phyloP scores from a whole-genome alignment of 108 stramenopile genomes.

The Heterococcus sp. region DNA sequence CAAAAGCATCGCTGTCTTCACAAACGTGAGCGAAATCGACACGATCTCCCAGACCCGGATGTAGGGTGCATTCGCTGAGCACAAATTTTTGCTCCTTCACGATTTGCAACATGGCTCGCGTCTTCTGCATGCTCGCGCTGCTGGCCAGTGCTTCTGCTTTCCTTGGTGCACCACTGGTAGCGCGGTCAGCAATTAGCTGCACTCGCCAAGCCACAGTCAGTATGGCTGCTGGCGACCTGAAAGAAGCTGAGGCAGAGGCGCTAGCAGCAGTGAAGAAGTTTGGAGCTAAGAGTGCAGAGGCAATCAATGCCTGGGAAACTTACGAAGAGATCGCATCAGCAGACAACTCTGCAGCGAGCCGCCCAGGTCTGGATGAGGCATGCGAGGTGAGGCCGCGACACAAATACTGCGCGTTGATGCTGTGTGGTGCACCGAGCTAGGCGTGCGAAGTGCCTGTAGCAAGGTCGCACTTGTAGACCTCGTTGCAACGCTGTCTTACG shows the following conservation, averaged over 20 bases:
- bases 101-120: neutral
- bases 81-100: too few relatives aligned
- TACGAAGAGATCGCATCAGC: constrained; percentile 41
- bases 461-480: too few relatives aligned
- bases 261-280: constrained; percentile 31
- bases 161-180: constrained; percentile 6
- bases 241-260: constrained; percentile 11
- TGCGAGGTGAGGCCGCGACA: too few relatives aligned
- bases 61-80: too few relatives aligned
- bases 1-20: too few relatives aligned
- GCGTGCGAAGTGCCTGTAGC: too few relatives aligned
- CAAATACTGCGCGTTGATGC: too few relatives aligned
- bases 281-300: constrained; percentile 27
- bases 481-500: too few relatives aligned
- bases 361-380: constrained; percentile 30
- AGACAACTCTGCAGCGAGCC: constrained; percentile 27
- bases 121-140: constrained; percentile 2
- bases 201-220: constrained; percentile 1
- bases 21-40: too few relatives aligned
- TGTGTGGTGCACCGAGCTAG: too few relatives aligned
- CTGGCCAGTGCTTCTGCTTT: constrained; percentile 3
- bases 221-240: constrained; percentile 10
- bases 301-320: constrained; percentile 27
- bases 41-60: too few relatives aligned
- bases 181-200: neutral